phyloP scores from a whole-genome alignment of 495 filamentous ascomycete species.

The Xylaria intraflava region DNA sequence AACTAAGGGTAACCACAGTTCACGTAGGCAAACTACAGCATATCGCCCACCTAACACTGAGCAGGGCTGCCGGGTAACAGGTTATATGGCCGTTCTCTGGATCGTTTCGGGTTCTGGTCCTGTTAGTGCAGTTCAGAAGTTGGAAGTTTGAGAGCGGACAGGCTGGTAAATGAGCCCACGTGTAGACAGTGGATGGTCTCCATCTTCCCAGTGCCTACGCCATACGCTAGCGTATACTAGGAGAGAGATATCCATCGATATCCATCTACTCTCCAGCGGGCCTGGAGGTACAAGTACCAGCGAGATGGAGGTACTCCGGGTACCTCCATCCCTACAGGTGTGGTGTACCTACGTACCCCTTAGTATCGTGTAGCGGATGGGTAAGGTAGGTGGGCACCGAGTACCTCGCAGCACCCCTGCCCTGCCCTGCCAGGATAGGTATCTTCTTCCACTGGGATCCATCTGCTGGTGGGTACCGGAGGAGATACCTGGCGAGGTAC shows the following conservation, averaged over 20 bases:
- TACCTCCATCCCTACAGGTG: no score
- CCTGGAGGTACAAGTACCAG: no score
- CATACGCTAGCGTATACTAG: no score
- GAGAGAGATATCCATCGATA: no score
- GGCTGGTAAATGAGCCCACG: slow-evolving; percentile 11
- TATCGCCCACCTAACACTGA: neutral
- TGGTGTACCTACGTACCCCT: no score
- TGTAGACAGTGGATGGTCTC: neutral
- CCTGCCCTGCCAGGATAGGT: neutral
- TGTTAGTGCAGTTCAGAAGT: slow-evolving; percentile 8
- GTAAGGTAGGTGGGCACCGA: neutral
- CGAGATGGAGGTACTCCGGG: neutral
- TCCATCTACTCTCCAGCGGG: no score
- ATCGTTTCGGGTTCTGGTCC: slow-evolving; percentile 5
- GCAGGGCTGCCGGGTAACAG: slow-evolving; percentile 6
- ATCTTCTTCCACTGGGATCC: slow-evolving; percentile 2
- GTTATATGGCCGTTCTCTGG: neutral
- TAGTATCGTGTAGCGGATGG: no score
- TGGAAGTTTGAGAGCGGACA: slow-evolving; percentile 12
- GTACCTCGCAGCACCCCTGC: neutral
- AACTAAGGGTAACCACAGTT: neutral
- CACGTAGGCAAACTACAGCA: neutral
- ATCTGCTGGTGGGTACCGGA: slow-evolving; percentile 9
- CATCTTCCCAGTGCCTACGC: neutral
- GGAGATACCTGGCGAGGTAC: neutral